Evolutionary conservation across 805 yeast genomes (phyloP), one percentile per base, ranked within the genome.

Genomic region (Saccharomyces eubayanus): DNA sequence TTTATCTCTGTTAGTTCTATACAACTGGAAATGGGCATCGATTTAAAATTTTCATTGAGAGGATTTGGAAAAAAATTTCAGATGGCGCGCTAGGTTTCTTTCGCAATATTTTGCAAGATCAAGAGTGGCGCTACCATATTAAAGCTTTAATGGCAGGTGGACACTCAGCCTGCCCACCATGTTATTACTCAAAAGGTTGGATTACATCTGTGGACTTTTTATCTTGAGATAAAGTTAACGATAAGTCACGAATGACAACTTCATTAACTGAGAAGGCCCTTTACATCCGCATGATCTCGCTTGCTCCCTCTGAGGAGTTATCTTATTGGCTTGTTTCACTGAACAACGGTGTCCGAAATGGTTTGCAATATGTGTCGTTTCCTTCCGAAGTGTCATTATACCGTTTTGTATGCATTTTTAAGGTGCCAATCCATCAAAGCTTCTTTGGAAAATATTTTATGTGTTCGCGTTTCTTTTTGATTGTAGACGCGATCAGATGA

Each of bases 401-500:
- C 20, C 6, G 6, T 10, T 16, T 16, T 10, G 9, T 21, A 16
- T 24, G 8, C 21, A 16, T 16, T 36, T 9, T 36, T 21, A 36
- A 36, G 20, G 24, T 36, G 3, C 9, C 24, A 6, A 36, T 9
- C 16, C 10, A 24, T 24, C 30, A 28, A 28, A 10, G 11, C 30
- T 28, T 28, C 8, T 3, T 10, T 28, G 30, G 8, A 28, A 28
- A 28, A 36, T 16, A 16, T 16, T n/a, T 16, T 8, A 9, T 27
- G n/a, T 58, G 58, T 55, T 53, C 8, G 49, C 28, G 31, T 20
- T 21, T 28, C 16, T 46, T 45, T 16, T 36, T 21, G 20, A 9
- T 36, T 48, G 48, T 53, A 52, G 46, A 51, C 48, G 54, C 41
- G 59, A 53, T 53, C 59, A 51, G 62, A 54, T 57, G 65, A 57